phyloP scores from a whole-genome alignment of 23 red algal genomes.

The Gracilaria vermiculophylla region DNA sequence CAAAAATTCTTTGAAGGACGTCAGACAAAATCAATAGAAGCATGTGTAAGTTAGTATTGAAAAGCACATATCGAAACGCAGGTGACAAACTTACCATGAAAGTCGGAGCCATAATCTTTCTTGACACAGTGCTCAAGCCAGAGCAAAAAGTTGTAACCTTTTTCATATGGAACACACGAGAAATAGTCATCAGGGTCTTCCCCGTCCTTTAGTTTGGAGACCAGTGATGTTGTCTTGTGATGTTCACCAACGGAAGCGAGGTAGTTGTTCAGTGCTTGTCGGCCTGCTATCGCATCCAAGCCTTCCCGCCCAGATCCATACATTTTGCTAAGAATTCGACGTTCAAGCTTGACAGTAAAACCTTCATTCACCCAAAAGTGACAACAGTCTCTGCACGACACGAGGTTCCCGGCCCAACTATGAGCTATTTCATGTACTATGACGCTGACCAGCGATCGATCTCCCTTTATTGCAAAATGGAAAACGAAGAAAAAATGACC shows the following conservation, averaged over 20 bases:
- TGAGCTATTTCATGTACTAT: conserved; percentile 84
- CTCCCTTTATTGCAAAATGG: neutral
- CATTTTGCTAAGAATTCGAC: conserved; percentile 39
- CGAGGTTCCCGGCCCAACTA: conserved; percentile 86
- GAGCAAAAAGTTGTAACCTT: conserved; percentile 72
- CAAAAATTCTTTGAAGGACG: conserved; percentile 22
- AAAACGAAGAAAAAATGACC: neutral
- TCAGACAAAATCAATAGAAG: neutral
- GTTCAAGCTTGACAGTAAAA: conserved; percentile 87
- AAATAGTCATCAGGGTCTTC: conserved; percentile 76
- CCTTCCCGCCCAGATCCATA: conserved; percentile 38
- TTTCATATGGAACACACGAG: conserved; percentile 61
- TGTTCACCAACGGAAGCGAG: conserved; percentile 49
- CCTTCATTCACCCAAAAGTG: conserved; percentile 94
- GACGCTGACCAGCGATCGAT: conserved; percentile 73
- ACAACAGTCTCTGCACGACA: conserved; percentile 65
- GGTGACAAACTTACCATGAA: conserved; percentile 22
- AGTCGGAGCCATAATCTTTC: conserved; percentile 15
- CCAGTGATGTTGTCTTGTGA: conserved; percentile 56
- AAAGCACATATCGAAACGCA: neutral
- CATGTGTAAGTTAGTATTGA: neutral
- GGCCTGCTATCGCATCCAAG: conserved; percentile 37
- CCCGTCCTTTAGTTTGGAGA: conserved; percentile 54
- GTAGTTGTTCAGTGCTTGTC: conserved; percentile 20
- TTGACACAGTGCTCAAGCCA: conserved; percentile 47